Evolutionary conservation across 2,329 filamentous ascomycete genomes (phyloP), one percentile per base, ranked within the genome.

Genomic region (Cladosporium sp.): DNA sequence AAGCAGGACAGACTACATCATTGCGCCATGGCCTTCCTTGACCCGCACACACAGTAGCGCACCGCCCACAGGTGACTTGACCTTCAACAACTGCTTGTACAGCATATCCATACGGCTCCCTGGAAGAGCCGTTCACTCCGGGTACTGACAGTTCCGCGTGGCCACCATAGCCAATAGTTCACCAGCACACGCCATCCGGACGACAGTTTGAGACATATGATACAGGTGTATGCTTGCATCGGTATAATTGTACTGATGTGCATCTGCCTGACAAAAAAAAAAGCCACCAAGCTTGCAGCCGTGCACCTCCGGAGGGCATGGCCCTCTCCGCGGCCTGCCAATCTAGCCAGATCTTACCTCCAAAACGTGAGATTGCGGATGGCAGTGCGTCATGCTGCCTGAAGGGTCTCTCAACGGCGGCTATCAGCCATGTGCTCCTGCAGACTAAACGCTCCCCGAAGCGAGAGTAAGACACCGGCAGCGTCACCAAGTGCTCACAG

Each of bases 31-130:
- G 32, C 55, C 55, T 41, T 41, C 41, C 41, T 36, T 34, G 55
- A 58, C 55, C 55, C 55, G 55, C 55, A 34, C 49, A 34, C 49
- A 52, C 55, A 41, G 55, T 58, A 58, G 55, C 55, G 55, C 55
- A 58, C 55, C 55, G 30, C 55, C 26, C 41, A 47, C 49, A n/a
- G 52, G 26, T n/a, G 52, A 55, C 26, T 30, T 55, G 26, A 30
- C 28, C 52, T 55, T 55, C 30, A n/a, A 55, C 28, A 15, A 54
- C 24, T 28, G 11, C 24, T 44, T 44, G 18, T 21, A 47, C 41
- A 44, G 38, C 15, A 47, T 47, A 12, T 47, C n/a, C n/a, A 28
- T 21, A 54, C 24, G 15, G 26, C 26, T 32, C 51, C 26, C 18
- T 11, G 28, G 18, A 30, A 11, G 32, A 55, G 52, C 6, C 52